Conservation (phyloP, 139 green algal genomes). For the Ettlia oleoabundans region DNA sequence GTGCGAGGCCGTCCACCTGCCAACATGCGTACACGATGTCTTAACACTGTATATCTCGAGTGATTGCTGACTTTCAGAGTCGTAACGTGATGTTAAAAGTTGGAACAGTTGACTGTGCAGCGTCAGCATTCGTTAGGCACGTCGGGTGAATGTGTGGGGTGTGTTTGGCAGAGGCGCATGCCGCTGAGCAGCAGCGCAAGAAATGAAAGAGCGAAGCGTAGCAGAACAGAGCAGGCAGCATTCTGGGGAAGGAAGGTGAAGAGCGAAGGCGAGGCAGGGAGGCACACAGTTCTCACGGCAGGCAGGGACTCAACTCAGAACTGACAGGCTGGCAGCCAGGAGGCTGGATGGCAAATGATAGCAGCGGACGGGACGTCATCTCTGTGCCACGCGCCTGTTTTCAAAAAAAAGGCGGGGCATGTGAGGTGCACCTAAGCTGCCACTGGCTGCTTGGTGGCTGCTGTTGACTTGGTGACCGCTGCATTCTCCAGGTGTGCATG, state of each 20-base stretch:
- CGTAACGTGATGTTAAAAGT: no score
- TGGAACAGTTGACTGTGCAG: neutral
- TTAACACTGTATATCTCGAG: neutral
- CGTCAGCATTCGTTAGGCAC: neutral
- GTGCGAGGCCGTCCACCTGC: neutral
- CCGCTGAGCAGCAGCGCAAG: neutral
- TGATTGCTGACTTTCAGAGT: no score
- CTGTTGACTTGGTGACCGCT: conserved; percentile 7
- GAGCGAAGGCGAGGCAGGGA: neutral
- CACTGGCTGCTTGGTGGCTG: conserved; percentile 53
- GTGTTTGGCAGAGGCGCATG: neutral
- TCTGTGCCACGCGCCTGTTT: neutral
- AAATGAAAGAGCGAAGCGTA: neutral
- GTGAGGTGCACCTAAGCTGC: conserved; percentile 33
- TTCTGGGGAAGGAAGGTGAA: neutral
- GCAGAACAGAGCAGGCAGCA: neutral
- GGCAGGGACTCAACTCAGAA: neutral
- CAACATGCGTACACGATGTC: neutral
- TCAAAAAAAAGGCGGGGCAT: neutral
- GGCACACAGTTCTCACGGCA: conserved; percentile 2
- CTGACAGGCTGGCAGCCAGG: neutral
- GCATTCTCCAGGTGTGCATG: conserved; percentile 38
- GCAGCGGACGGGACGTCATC: neutral
- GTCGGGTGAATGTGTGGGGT: no score
- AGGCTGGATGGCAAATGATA: neutral